These are phyloP conservation scores for Daldinia decipiens DNA, from an alignment of 495 filamentous ascomycete species.

Conservation along the genomic window DNA sequence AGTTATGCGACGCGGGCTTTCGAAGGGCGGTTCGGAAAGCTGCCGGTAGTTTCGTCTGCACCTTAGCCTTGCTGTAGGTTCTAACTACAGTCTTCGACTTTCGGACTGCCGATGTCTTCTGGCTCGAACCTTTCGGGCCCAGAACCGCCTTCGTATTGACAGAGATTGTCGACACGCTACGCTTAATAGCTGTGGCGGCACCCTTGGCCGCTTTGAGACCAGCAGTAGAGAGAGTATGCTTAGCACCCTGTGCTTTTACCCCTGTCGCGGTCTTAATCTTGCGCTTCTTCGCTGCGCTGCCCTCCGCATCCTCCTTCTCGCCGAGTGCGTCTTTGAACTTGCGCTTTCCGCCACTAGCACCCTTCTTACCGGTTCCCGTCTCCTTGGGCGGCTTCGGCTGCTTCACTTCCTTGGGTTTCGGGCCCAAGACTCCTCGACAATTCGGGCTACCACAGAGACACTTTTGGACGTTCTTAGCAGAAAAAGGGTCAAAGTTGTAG, in stretches of 20 bases:
- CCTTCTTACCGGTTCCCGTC: conserved; percentile 45
- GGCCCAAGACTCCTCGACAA: conserved; percentile 82
- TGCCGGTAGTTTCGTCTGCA: conserved; percentile 35
- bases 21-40: conserved; percentile 36
- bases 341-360: conserved; percentile 51
- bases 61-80: conserved; percentile 48
- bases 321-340: conserved; percentile 55
- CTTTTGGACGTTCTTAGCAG: conserved; percentile 81
- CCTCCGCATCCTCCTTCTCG: conserved; percentile 45
- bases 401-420: conserved; percentile 70
- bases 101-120: conserved; percentile 38
- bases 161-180: conserved; percentile 52
- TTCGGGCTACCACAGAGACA: conserved; percentile 81
- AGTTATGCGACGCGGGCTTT: conserved; percentile 42
- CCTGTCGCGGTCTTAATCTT: conserved; percentile 53
- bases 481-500: conserved; percentile 97
- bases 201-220: conserved; percentile 46
- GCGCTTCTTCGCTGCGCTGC: conserved; percentile 51
- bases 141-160: conserved; percentile 48
- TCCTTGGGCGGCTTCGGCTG: conserved; percentile 52
- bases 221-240: conserved; percentile 40
- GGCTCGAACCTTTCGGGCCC: conserved; percentile 37
- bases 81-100: conserved; percentile 46
- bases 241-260: conserved; percentile 48
- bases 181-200: conserved; percentile 50